These are phyloP conservation scores for Selenicereus undatus DNA, from an alignment of 148 eudicot species.

Conservation along the genomic window DNA sequence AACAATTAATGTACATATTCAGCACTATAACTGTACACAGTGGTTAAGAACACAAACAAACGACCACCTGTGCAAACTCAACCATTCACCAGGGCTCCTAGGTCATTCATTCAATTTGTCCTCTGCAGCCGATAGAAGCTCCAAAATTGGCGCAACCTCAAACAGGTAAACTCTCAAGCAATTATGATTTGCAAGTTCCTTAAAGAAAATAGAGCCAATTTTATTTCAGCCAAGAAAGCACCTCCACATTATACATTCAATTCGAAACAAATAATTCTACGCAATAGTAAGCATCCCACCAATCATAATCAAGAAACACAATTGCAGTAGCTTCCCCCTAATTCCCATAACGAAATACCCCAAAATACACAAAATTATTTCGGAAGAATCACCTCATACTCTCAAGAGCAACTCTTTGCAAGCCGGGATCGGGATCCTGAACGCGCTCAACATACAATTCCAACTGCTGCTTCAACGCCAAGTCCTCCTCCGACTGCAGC, in stretches of 20 bases:
- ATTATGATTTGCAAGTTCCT: neutral
- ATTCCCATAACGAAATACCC: neutral
- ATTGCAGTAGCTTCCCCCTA: neutral
- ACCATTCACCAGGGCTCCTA: neutral
- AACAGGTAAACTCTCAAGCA: neutral
- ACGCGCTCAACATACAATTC: constrained; percentile 86
- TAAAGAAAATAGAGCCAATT: neutral
- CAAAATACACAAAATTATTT: neutral
- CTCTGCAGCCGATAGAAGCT: neutral
- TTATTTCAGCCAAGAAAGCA: neutral
- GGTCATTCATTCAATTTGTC: neutral
- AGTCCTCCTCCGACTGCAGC: constrained; percentile 87
- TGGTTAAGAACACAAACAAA: too few relatives aligned
- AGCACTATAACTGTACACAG: too few relatives aligned
- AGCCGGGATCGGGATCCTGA: constrained; percentile 69
- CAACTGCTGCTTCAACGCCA: constrained; percentile 87
- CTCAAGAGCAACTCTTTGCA: constrained; percentile 83
- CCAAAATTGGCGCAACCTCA: neutral
- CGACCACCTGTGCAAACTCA: too few relatives aligned
- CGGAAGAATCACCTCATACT: constrained; percentile 64
- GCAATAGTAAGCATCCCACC: neutral
- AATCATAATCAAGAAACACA: neutral
- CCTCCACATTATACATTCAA: neutral
- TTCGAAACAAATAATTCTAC: neutral
- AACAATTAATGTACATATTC: too few relatives aligned